phyloP scores from a whole-genome alignment of 306 rosid species.

The Medicago ruthenica region DNA sequence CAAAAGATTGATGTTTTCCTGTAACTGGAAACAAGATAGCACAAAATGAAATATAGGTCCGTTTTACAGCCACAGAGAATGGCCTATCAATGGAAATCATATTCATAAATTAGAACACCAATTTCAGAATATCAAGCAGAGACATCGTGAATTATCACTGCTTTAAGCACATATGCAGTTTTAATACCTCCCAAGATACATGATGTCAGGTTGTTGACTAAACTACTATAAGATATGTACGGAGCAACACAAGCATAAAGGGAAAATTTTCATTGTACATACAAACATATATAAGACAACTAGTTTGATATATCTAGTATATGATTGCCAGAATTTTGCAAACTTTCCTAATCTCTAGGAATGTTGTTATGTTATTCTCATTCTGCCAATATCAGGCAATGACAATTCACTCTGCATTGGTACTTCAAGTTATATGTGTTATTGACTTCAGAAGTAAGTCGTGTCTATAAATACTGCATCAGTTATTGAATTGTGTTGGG shows the following conservation, averaged over 20 bases:
- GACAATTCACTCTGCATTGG: not conserved
- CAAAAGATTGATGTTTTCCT: constrained; percentile 80
- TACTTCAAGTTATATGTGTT: constrained; percentile 5
- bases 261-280: not conserved
- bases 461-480: not conserved
- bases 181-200: not conserved
- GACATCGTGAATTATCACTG: too few species aligned
- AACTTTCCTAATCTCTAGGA: constrained; percentile 17
- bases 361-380: constrained; percentile 11
- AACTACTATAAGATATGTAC: constrained; percentile 10
- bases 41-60: constrained; percentile 29
- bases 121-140: constrained; percentile 20
- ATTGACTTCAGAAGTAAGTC: not conserved
- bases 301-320: not conserved
- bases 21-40: constrained; percentile 67
- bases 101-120: constrained; percentile 2
- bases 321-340: not conserved
- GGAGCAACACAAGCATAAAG: constrained; percentile 18
- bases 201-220: constrained; percentile 19
- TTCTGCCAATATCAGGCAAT: not conserved
- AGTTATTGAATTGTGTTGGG: not conserved
- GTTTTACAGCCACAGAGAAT: constrained; percentile 29
- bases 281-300: not conserved
- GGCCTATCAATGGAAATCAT: constrained; percentile 24
- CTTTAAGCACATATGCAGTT: not conserved